These are phyloP conservation scores for Cryomyces minteri DNA, from an alignment of 495 filamentous ascomycete species.

Conservation along the genomic window DNA sequence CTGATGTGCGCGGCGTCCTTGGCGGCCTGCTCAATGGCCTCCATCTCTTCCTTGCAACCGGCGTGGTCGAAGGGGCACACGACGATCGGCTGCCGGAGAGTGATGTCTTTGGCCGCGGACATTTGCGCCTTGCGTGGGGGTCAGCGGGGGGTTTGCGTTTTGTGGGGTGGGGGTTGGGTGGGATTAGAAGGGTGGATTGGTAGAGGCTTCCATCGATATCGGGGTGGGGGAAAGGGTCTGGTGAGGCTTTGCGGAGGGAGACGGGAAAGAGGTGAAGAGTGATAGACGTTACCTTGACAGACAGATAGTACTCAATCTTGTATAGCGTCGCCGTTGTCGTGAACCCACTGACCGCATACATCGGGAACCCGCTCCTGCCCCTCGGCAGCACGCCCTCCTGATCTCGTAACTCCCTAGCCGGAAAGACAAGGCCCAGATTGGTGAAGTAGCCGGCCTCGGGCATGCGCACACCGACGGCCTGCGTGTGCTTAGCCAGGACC, in stretches of 20 bases:
- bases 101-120: constrained; percentile 78
- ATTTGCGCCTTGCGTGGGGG: constrained; percentile 53
- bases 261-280: no score
- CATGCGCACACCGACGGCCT: constrained; percentile 61
- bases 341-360: constrained; percentile 75
- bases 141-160: no score
- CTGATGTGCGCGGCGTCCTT: constrained; percentile 78
- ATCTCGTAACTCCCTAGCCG: constrained; percentile 76
- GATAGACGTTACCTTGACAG: constrained; percentile 54
- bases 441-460: constrained; percentile 80
- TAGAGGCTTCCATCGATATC: no score
- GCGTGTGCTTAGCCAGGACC: constrained; percentile 65
- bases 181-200: no score
- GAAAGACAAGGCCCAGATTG: constrained; percentile 80
- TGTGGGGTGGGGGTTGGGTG: no score
- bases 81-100: constrained; percentile 81
- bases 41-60: constrained; percentile 95
- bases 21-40: constrained; percentile 86
- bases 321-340: constrained; percentile 88
- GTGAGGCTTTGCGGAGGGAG: neutral
- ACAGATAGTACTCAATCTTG: constrained; percentile 94
- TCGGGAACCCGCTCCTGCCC: constrained; percentile 72
- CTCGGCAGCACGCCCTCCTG: constrained; percentile 73
- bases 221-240: neutral
- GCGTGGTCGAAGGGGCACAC: constrained; percentile 92